A percentile compares a stretch with the other conserved stretches of the same genome.
These are phyloP conservation scores for Takashimella koratensis DNA, from an alignment of 1,284 basidiomycete species.

Conservation along the genomic window DNA sequence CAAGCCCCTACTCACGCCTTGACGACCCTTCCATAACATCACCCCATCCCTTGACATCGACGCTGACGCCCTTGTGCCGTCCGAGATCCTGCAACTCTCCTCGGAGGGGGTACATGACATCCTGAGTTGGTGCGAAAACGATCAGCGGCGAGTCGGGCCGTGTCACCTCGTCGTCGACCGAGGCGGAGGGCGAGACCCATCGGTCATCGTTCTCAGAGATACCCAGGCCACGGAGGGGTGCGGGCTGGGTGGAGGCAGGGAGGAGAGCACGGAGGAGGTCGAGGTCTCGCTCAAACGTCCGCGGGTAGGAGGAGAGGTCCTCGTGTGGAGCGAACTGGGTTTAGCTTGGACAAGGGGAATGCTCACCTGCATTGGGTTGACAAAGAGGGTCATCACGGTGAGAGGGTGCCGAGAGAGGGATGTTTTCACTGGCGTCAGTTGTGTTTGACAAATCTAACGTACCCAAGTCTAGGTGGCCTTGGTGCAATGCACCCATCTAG, in stretches of 20 bases:
- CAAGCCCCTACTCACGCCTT: constrained; percentile 38
- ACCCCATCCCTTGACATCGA: constrained; percentile 83
- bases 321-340: constrained; percentile 94
- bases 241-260: constrained; percentile 48
- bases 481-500: constrained; percentile 91
- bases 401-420: constrained; percentile 75
- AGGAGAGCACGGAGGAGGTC: constrained; percentile 59
- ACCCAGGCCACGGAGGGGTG: constrained; percentile 25
- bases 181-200: constrained; percentile 12
- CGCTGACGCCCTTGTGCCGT: constrained; percentile 79
- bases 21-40: constrained; percentile 49
- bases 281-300: constrained; percentile 59
- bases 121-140: constrained; percentile 71
- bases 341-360: background rate
- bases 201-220: constrained; percentile 33
- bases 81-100: constrained; percentile 76
- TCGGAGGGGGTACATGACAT: constrained; percentile 75
- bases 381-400: constrained; percentile 92
- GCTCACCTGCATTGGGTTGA: constrained; percentile 75
- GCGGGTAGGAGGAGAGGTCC: constrained; percentile 85
- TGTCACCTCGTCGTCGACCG: constrained; percentile 1
- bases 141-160: constrained; percentile 55
- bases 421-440: constrained; percentile 53
- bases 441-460: constrained; percentile 16
- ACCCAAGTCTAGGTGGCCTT: constrained; percentile 89